A percentile compares a stretch with the other conserved stretches of the same genome.
Conservation (phyloP, 2,329 filamentous ascomycete genomes). For the Fusarium circinatum region DNA sequence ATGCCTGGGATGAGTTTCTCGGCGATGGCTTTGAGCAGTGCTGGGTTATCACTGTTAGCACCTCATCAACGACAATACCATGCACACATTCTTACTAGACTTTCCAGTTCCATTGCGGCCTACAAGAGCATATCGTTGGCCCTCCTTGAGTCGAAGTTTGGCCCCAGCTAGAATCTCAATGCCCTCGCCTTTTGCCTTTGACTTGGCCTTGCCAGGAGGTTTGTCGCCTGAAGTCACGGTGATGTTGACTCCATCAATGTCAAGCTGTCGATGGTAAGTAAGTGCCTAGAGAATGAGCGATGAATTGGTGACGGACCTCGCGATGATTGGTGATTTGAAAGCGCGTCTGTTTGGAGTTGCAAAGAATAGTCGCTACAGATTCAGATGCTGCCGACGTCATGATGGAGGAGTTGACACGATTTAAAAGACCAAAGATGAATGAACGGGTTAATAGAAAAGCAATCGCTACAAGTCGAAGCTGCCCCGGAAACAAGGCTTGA, state of each 20-base stretch:
- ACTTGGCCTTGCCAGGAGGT: constrained; percentile 62
- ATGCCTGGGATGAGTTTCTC: constrained; percentile 83
- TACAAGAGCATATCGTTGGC: constrained; percentile 79
- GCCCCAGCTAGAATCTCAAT: constrained; percentile 78
- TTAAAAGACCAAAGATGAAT: not conserved
- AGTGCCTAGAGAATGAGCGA: not conserved
- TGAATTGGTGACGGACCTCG: constrained; percentile 57
- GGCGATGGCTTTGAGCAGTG: constrained; percentile 77
- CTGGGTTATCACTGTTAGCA: constrained; percentile 51
- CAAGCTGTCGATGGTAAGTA: constrained; percentile 58
- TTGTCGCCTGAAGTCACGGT: constrained; percentile 63
- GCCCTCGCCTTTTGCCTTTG: constrained; percentile 56
- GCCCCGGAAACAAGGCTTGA: not conserved
- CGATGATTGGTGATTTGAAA: constrained; percentile 67
- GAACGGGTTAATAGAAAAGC: not conserved
- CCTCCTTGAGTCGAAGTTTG: constrained; percentile 76
- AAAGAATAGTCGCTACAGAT: constrained; percentile 65
- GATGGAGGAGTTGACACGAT: not conserved
- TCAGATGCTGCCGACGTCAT: constrained; percentile 63
- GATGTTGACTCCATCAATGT: constrained; percentile 79
- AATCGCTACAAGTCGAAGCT: not conserved
- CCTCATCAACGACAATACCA: not conserved
- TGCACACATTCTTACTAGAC: constrained; percentile 66
- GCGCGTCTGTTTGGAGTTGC: constrained; percentile 73
- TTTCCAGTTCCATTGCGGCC: constrained; percentile 87